phyloP scores from a whole-genome alignment of 2,329 filamentous ascomycete genomes.

The Ascochyta koolunga region DNA sequence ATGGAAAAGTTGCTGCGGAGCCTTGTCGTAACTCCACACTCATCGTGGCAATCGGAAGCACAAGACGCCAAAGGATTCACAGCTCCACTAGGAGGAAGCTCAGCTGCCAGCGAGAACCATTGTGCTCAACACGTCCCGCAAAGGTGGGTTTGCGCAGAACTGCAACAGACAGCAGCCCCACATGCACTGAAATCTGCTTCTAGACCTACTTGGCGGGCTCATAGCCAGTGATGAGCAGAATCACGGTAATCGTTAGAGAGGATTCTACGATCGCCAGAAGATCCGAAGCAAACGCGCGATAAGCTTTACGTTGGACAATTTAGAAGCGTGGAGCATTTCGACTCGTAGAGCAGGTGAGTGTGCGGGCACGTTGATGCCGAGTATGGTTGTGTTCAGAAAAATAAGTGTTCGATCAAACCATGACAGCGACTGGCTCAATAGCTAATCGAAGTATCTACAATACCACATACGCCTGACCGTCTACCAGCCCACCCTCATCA shows the following conservation, averaged over 20 bases:
- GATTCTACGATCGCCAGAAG: too few species aligned
- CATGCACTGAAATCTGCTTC: neutral
- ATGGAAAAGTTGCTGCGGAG: neutral
- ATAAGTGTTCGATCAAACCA: neutral
- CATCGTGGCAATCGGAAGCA: neutral
- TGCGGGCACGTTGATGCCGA: too few species aligned
- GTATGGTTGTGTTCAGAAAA: neutral
- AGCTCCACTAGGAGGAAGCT: neutral
- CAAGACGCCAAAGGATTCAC: neutral
- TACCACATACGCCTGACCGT: constrained; percentile 6
- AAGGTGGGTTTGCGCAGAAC: neutral
- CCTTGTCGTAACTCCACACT: neutral
- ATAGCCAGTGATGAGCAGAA: too few species aligned
- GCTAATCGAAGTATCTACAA: constrained; percentile 1
- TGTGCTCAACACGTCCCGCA: neutral
- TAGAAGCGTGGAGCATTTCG: too few species aligned
- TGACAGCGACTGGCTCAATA: neutral
- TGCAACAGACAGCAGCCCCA: neutral
- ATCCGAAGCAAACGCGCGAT: too few species aligned
- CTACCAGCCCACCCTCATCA: constrained; percentile 2
- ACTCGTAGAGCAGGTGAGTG: too few species aligned
- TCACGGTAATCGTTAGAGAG: too few species aligned
- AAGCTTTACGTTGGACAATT: too few species aligned
- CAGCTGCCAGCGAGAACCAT: neutral
- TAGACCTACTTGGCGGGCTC: neutral